Evolutionary conservation across 352 stramenopile species (phyloP).

Genomic region (Saprolegnia diclina): DNA sequence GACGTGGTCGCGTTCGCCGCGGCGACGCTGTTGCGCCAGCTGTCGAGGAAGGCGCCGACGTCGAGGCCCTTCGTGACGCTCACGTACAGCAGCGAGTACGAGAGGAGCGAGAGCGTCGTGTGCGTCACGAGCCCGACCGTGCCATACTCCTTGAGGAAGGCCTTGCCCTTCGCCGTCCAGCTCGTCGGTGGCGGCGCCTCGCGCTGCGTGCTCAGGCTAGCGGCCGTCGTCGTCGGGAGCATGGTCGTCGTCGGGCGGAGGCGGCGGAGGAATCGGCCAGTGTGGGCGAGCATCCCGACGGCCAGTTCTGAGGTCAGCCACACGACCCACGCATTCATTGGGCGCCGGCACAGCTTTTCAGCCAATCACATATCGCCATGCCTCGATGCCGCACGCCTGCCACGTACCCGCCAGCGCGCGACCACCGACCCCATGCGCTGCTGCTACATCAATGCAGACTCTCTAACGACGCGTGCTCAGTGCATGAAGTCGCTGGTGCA

Average conservation of each 20-base stretch:
- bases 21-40: constrained; percentile 33
- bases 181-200: constrained; percentile 24
- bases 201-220: background rate
- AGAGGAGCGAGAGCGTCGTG: constrained; percentile 63
- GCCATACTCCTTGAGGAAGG: constrained; percentile 76
- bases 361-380: background rate
- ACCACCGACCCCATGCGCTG: too few relatives aligned
- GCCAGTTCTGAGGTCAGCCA: background rate
- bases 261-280: constrained; percentile 2
- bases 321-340: background rate
- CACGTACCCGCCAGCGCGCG: too few relatives aligned
- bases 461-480: too few relatives aligned
- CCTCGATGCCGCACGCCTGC: too few relatives aligned
- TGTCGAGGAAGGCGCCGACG: constrained; percentile 48
- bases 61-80: constrained; percentile 66
- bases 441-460: too few relatives aligned
- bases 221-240: background rate
- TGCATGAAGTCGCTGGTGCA: too few relatives aligned
- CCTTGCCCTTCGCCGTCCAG: constrained; percentile 68
- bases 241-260: background rate
- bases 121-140: constrained; percentile 72
- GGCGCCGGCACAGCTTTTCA: background rate
- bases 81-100: constrained; percentile 70
- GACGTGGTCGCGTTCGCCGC: constrained; percentile 41
- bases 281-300: background rate